Conservation (phyloP, 805 yeast genomes). For the Zygosaccharomyces bisporus region DNA sequence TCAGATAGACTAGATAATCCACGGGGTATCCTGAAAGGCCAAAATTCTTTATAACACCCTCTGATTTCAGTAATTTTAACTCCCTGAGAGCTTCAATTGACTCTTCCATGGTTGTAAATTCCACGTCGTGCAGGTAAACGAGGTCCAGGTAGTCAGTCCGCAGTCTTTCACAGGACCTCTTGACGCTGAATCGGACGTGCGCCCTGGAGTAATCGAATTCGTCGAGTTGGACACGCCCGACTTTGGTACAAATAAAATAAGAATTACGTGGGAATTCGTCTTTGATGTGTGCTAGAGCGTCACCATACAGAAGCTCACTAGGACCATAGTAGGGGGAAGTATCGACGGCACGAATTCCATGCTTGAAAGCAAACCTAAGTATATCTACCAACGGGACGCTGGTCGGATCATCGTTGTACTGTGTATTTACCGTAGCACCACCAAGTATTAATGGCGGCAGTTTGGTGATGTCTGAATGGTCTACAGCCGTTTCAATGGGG, state of each 20-base stretch:
- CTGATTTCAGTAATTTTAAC: constrained; percentile 54
- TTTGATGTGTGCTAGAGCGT: constrained; percentile 46
- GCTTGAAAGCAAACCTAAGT: constrained; percentile 53
- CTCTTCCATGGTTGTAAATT: constrained; percentile 58
- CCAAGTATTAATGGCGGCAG: constrained; percentile 62
- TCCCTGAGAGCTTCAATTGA: constrained; percentile 61
- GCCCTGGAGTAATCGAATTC: constrained; percentile 71
- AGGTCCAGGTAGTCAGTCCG: constrained; percentile 68
- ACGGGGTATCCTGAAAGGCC: constrained; percentile 91
- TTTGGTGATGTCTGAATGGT: constrained; percentile 40
- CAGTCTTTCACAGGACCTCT: constrained; percentile 63
- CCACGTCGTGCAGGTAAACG: constrained; percentile 86
- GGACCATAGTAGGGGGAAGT: constrained; percentile 94
- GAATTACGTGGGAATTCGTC: constrained; percentile 50
- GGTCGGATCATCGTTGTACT: constrained; percentile 69
- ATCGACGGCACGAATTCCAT: constrained; percentile 76
- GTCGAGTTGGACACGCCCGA: constrained; percentile 66
- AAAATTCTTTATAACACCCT: constrained; percentile 59
- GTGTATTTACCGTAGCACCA: constrained; percentile 83
- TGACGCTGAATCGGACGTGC: constrained; percentile 58
- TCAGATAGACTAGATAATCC: constrained; percentile 54
- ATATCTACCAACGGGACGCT: constrained; percentile 55
- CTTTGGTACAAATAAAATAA: constrained; percentile 77
- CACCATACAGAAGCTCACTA: constrained; percentile 71
- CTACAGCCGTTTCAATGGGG: constrained; percentile 34